Conservation (phyloP, 164 flowering plant species). For the Umbilicus rupestris region DNA sequence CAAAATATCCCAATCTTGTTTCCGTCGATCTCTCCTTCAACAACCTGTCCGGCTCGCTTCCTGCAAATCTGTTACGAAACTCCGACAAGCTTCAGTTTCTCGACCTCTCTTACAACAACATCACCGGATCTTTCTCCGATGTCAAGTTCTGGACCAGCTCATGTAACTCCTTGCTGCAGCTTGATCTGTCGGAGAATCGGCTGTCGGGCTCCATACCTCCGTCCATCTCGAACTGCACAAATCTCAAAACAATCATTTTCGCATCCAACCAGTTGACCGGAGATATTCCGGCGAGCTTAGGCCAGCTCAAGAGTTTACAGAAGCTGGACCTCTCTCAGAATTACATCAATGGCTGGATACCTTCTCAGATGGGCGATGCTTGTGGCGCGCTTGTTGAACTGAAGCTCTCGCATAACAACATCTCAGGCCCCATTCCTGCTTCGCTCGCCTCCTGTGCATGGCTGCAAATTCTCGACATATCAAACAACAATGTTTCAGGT, state of each 20-base stretch:
- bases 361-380: slow-evolving; percentile 41
- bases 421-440: slow-evolving; percentile 53
- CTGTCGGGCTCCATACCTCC: slow-evolving; percentile 38
- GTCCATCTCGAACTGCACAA: slow-evolving; percentile 49
- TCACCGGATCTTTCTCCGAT: slow-evolving; percentile 49
- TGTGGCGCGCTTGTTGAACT: slow-evolving; percentile 53
- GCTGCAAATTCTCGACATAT: slow-evolving; percentile 48
- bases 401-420: slow-evolving; percentile 46
- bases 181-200: slow-evolving; percentile 56
- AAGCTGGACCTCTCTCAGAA: slow-evolving; percentile 62
- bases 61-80: slow-evolving; percentile 29
- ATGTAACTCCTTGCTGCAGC: slow-evolving; percentile 41
- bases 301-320: slow-evolving; percentile 37
- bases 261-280: slow-evolving; percentile 43
- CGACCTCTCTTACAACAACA: slow-evolving; percentile 69
- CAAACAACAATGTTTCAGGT: slow-evolving; percentile 71
- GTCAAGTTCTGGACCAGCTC: slow-evolving; percentile 21
- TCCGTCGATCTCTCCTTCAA: slow-evolving; percentile 46
- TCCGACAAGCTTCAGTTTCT: slow-evolving; percentile 42
- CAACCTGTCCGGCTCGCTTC: slow-evolving; percentile 51
- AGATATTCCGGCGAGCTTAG: slow-evolving; percentile 40
- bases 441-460: slow-evolving; percentile 50
- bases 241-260: slow-evolving; percentile 36
- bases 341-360: slow-evolving; percentile 53
- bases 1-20: slow-evolving; percentile 38